phyloP scores from a whole-genome alignment of 768 basidiomycete genomes.

The Termitomyces sp. region DNA sequence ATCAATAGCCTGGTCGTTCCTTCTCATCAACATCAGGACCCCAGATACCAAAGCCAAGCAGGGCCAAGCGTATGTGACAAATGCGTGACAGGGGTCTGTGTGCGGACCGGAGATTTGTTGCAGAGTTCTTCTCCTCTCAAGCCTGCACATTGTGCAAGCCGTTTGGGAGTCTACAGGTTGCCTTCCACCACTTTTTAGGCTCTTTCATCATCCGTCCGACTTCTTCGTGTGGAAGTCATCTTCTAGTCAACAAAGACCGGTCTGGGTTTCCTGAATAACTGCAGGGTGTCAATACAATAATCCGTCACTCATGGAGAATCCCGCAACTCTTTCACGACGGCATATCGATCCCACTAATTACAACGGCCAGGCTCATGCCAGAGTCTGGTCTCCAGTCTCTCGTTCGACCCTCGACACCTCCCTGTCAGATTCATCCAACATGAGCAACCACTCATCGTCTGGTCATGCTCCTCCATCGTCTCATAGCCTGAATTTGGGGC shows the following conservation, averaged over 20 bases:
- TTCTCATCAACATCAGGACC: constrained; percentile 10
- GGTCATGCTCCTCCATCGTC: constrained; percentile 31
- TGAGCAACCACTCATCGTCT: constrained; percentile 24
- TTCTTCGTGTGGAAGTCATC: neutral
- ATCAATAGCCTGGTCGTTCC: too few relatives aligned
- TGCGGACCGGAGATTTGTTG: constrained; percentile 18
- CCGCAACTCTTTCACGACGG: constrained; percentile 23
- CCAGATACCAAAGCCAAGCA: constrained; percentile 9
- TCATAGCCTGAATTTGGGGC: constrained; percentile 23
- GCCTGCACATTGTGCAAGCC: constrained; percentile 13
- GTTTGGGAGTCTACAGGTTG: neutral
- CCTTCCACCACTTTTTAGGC: neutral
- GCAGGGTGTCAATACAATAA: neutral
- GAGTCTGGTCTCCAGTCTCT: constrained; percentile 20
- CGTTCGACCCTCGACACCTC: constrained; percentile 33
- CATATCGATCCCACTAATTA: constrained; percentile 26
- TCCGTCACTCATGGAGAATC: constrained; percentile 14
- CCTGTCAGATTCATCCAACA: constrained; percentile 20
- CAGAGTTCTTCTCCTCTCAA: constrained; percentile 9
- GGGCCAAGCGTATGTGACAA: constrained; percentile 7
- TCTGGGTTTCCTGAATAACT: constrained; percentile 3
- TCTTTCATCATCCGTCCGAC: neutral
- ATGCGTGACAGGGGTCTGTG: constrained; percentile 11
- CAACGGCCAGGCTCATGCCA: constrained; percentile 10
- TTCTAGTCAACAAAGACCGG: neutral